Base-by-base conservation (phyloP, 2,329 filamentous ascomycete species). In the Dactylellina sp. region DNA sequence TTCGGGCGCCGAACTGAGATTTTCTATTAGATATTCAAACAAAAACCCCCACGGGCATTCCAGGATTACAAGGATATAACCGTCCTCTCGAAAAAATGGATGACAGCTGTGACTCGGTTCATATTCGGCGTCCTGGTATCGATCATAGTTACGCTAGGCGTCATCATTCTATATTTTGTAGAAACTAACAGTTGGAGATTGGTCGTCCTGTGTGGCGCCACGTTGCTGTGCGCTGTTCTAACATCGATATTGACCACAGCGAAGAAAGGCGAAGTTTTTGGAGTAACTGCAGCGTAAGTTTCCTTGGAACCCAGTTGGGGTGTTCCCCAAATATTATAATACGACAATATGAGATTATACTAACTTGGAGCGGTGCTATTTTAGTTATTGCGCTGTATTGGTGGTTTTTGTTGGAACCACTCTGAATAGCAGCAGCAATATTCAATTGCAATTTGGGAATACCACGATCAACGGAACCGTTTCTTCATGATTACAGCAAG, bases 351-450 rank as follows among this genome's bases (percentile, higher is more conserved):
- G n/a, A n/a, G n/a, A n/a, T n/a, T n/a, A n/a, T n/a, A 7, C 52
- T 56, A 25, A 56, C 35, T 7, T 40, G 24, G 4, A 6, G 37
- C 4, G 28, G n/a, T 7, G 28, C 28, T 20, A 22, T 14, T 56
- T 7, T 42, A 70, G 66, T 4, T 71, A 71, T 25, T 71, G 66
- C 20, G 66, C 66, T 7, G 66, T 71, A n/a, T 11, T 71, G 12
- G 66, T 71, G 11, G 66, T 71, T 24, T 64, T 71, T 35, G 66
- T 71, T 24, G 66, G 60, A 11, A 35, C 66, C 12, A 64, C 59
- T n/a, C 18, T 71, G n/a, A 39, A 64, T 4, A 64, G 49, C n/a
- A 55, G 28, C 2, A 56, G 56, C 9, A 16, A 40, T 1, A 37
- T 70, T 50, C 24, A 25, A 35, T 37, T 70, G 16, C 64, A 56